These are phyloP conservation scores for Macadamia tetraphylla DNA, from an alignment of 164 flowering plant genomes.

Conservation along the genomic window DNA sequence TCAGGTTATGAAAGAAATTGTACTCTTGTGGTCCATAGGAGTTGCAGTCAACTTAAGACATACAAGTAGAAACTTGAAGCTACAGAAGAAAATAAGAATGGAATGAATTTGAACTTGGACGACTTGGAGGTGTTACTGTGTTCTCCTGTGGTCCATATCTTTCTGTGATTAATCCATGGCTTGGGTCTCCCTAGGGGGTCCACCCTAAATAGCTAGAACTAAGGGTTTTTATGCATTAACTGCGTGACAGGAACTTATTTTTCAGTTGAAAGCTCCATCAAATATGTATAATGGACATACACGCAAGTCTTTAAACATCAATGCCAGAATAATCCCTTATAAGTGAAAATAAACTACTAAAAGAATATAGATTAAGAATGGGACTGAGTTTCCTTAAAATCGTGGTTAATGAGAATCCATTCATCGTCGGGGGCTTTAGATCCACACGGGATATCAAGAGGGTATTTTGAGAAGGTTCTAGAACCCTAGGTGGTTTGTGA, in stretches of 20 bases:
- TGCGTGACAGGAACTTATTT: too few species aligned
- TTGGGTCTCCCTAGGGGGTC: not conserved
- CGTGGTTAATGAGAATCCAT: too few species aligned
- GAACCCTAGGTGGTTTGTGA: too few species aligned
- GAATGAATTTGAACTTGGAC: not conserved
- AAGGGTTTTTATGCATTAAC: not conserved
- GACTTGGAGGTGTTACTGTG: not conserved
- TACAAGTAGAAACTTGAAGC: not conserved
- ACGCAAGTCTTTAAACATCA: too few species aligned
- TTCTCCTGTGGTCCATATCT: not conserved
- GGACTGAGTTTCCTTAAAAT: not conserved
- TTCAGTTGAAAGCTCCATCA: too few species aligned
- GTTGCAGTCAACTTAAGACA: not conserved
- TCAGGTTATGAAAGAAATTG: too few species aligned
- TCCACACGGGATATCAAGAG: too few species aligned
- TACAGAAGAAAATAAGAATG: not conserved
- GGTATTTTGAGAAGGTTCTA: too few species aligned
- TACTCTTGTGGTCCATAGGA: not conserved
- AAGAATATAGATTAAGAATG: not conserved
- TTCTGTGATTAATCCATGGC: not conserved
- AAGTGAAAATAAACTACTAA: constrained; percentile 1
- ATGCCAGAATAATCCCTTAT: not conserved
- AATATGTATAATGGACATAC: too few species aligned
- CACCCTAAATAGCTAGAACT: not conserved
- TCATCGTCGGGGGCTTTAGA: too few species aligned